Evolutionary conservation across 148 eudicot genomes (phyloP), one percentile per base, ranked within the genome.

Genomic region (Chenopodium quinoa): DNA sequence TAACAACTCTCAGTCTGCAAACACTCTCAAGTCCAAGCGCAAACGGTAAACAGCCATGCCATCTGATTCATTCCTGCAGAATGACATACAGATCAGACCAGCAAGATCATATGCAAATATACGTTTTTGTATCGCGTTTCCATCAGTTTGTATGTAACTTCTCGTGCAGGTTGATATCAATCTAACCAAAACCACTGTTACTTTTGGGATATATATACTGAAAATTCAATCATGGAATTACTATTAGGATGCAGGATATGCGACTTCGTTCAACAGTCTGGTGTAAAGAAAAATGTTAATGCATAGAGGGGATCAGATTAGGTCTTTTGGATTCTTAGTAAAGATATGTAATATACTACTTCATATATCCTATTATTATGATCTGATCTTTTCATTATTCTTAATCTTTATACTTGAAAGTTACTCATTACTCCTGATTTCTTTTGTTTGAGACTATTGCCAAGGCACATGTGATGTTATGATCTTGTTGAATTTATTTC

Each of bases 21-120:
- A 85, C 48, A 74, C 90, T n/a, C 88, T 88, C 79, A 88, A 88
- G 76, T 88, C 90, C 16, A 88, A 88, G 86, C 90, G 90, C 73
- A 88, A 88, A 79, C 75, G 90, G 0, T 87, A 80, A 71, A 72
- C 2, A 37, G 32, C 20, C 20, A 13, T 68, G 0, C 27, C 66
- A 62, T 19, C 27, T n/a, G 25, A 22, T 62, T 20, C 66, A 22
- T 62, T 62, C n/a, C 9, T 62, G 2, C 66, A 62, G 66, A 20
- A 62, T 20, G 27, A 10, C 23, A 40, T 4, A 5, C 44, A 40
- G 37, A 67, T 27, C 71, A 67, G 37, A 25, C 60, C 58, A 73
- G 11, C 71, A 72, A 44, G 78, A 63, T 64, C 4, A 19, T 60
- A 40, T 58, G 10, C 72, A 80, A 54, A 70, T 22, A 67, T 29